A percentile compares a stretch with the other conserved stretches of the same genome.
These are phyloP conservation scores for Aaosphaeria arxii DNA, from an alignment of 2,329 filamentous ascomycete genomes.

Conservation along the genomic window DNA sequence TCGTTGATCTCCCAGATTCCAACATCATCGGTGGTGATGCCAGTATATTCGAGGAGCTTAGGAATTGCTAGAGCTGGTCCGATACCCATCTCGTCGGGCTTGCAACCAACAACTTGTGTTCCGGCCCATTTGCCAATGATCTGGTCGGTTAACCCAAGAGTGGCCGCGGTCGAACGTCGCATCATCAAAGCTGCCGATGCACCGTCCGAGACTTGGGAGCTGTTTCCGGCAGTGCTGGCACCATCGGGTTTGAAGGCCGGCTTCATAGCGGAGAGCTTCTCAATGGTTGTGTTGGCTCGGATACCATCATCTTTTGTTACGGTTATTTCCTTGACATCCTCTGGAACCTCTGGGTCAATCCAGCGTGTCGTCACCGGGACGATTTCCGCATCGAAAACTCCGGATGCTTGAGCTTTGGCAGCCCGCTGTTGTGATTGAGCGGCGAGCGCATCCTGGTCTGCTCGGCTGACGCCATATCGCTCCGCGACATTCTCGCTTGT, in stretches of 20 bases:
- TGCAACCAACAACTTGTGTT: conserved; percentile 72
- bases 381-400: conserved; percentile 75
- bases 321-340: conserved; percentile 56
- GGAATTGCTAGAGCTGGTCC: conserved; percentile 86
- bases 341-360: conserved; percentile 57
- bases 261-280: conserved; percentile 76
- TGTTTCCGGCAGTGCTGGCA: conserved; percentile 80
- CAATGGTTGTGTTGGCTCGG: conserved; percentile 62
- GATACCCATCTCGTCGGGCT: conserved; percentile 91
- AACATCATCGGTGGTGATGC: conserved; percentile 66
- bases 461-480: conserved; percentile 69
- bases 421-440: conserved; percentile 72
- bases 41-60: conserved; percentile 68
- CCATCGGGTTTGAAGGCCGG: conserved; percentile 78
- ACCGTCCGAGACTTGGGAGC: conserved; percentile 81
- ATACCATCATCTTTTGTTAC: conserved; percentile 83
- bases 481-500: conserved; percentile 85
- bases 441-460: conserved; percentile 82
- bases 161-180: conserved; percentile 73
- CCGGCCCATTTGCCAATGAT: conserved; percentile 84
- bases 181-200: conserved; percentile 82
- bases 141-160: conserved; percentile 63
- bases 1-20: conserved; percentile 94
- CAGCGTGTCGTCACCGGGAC: conserved; percentile 73
- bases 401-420: conserved; percentile 63